phyloP scores from a whole-genome alignment of 2,329 filamentous ascomycete species.

The Beauveria asiatica region DNA sequence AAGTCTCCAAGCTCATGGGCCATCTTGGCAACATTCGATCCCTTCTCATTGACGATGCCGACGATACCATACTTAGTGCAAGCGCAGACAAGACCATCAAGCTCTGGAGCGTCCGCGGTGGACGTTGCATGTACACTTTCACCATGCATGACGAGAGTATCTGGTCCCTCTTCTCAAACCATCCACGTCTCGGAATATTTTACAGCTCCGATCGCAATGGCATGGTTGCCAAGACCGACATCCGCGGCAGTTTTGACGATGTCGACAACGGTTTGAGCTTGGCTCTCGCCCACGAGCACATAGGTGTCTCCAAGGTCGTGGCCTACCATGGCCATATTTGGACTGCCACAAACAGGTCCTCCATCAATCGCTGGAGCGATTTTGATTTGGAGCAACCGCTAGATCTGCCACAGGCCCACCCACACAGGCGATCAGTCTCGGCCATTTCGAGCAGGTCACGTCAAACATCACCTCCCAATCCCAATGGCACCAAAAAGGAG shows the following conservation, averaged over 20 bases:
- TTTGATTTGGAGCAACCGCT: slow-evolving; percentile 70
- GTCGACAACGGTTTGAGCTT: slow-evolving; percentile 84
- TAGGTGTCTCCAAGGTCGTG: slow-evolving; percentile 62
- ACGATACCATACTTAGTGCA: slow-evolving; percentile 85
- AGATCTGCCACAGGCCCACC: slow-evolving; percentile 50
- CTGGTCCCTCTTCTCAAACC: slow-evolving; percentile 87
- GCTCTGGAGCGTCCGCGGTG: slow-evolving; percentile 92
- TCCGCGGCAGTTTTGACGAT: slow-evolving; percentile 55
- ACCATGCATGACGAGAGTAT: slow-evolving; percentile 99
- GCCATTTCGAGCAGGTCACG: slow-evolving; percentile 31
- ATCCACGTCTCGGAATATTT: slow-evolving; percentile 78
- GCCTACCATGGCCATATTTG: slow-evolving; percentile 71
- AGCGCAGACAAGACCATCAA: slow-evolving; percentile 97
- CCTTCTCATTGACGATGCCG: slow-evolving; percentile 80
- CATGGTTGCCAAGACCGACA: slow-evolving; percentile 92
- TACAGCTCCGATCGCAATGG: slow-evolving; percentile 93
- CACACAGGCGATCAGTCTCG: slow-evolving; percentile 38
- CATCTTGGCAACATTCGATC: slow-evolving; percentile 92
- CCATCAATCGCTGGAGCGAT: slow-evolving; percentile 85
- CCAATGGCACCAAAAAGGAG: slow-evolving; percentile 40
- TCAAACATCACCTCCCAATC: slow-evolving; percentile 24
- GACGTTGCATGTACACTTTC: slow-evolving; percentile 93
- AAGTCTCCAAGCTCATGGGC: slow-evolving; percentile 92
- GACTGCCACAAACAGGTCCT: slow-evolving; percentile 84
- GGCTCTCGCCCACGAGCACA: slow-evolving; percentile 86